Conservation (phyloP, 345 rosid genomes). For the Rhodomyrtus tomentosa region DNA sequence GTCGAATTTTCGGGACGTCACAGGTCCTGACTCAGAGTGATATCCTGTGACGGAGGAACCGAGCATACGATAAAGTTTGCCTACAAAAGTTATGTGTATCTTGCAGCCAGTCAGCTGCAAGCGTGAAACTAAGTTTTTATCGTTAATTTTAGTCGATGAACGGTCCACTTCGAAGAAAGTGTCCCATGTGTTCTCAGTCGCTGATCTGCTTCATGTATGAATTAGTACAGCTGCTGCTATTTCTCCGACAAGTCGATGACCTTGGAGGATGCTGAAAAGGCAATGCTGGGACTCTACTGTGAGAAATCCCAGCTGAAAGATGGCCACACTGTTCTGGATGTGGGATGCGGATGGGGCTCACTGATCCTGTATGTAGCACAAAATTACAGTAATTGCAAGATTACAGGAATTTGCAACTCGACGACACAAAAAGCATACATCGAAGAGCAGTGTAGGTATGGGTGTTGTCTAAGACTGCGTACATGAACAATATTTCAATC, state of each 20-base stretch:
- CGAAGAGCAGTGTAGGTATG: constrained; percentile 57
- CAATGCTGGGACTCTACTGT: constrained; percentile 63
- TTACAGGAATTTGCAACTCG: constrained; percentile 85
- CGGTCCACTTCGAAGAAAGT: neutral
- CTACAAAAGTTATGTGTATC: neutral
- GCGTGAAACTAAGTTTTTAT: neutral
- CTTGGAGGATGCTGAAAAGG: constrained; percentile 77
- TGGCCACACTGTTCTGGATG: constrained; percentile 69
- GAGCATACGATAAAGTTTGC: neutral
- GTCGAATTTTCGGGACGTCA: no score
- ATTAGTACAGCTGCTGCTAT: constrained; percentile 49
- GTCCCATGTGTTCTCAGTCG: neutral
- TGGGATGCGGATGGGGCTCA: constrained; percentile 96
- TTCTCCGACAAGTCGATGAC: constrained; percentile 40
- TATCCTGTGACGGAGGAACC: neutral
- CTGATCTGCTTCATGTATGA: neutral
- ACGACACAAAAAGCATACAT: constrained; percentile 56
- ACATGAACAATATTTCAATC: neutral
- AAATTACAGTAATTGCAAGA: constrained; percentile 50
- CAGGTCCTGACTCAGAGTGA: neutral
- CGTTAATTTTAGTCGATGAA: neutral
- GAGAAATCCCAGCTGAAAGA: constrained; percentile 57
- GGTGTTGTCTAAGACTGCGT: neutral
- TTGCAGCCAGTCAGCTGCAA: neutral
- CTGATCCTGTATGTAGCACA: constrained; percentile 60